Evolutionary conservation across 1,284 basidiomycete species (phyloP).

Genomic region (Vanrija sp.): DNA sequence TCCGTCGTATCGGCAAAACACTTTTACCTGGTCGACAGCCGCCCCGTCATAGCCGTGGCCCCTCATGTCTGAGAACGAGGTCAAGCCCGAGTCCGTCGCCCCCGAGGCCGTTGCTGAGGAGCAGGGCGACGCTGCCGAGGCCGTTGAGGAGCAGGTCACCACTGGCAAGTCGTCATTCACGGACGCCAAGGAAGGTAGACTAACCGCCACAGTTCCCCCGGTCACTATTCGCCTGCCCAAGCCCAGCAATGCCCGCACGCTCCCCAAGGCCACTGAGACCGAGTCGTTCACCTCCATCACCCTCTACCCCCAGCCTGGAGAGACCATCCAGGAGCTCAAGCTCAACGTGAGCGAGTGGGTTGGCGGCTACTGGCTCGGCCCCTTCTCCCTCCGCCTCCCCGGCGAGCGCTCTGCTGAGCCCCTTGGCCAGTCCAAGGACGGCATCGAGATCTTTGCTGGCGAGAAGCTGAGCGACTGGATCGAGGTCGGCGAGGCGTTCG

Average conservation of each 20-base stretch:
- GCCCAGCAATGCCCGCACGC: conserved; percentile 40
- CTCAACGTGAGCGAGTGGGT: conserved; percentile 48
- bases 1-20: background rate
- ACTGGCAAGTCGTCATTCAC: background rate
- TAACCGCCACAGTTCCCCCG: conserved; percentile 24
- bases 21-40: background rate
- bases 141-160: conserved; percentile 4
- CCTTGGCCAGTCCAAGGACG: conserved; percentile 36
- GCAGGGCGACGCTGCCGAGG: conserved; percentile 9
- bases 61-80: conserved; percentile 18
- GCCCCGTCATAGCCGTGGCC: background rate
- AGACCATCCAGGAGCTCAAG: conserved; percentile 50
- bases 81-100: conserved; percentile 12
- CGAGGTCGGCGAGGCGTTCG: conserved; percentile 49
- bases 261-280: conserved; percentile 31
- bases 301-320: conserved; percentile 42
- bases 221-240: conserved; percentile 43
- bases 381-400: conserved; percentile 47
- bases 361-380: conserved; percentile 51
- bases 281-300: conserved; percentile 33
- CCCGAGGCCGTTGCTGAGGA: conserved; percentile 10
- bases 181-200: background rate
- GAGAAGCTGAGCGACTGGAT: conserved; percentile 49
- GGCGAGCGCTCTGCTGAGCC: conserved; percentile 15
- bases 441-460: conserved; percentile 42